Evolutionary conservation across 257 asterid species (phyloP).

Genomic region (Sherardia arvensis): DNA sequence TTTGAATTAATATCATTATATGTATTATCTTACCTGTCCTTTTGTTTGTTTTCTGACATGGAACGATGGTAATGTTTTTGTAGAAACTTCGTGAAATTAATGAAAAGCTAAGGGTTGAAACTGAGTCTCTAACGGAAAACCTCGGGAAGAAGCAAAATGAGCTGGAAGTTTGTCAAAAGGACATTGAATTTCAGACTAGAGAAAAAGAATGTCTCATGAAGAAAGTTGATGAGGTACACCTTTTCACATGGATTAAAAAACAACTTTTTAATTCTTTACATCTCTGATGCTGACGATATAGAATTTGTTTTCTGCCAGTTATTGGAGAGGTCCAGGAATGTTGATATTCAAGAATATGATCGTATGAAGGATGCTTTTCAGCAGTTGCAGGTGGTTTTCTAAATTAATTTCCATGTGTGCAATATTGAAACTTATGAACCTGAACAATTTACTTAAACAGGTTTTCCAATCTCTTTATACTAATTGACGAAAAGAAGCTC

Average conservation of each 20-base stretch:
- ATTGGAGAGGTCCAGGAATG: conserved; percentile 51
- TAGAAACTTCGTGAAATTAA: conserved; percentile 67
- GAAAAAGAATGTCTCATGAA: conserved; percentile 52
- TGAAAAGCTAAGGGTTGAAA: conserved; percentile 45
- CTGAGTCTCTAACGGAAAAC: conserved; percentile 44
- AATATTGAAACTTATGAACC: not conserved
- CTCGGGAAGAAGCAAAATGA: conserved; percentile 44
- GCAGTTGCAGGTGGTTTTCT: conserved; percentile 41
- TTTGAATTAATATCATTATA: not conserved
- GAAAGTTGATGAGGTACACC: conserved; percentile 45
- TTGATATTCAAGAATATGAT: conserved; percentile 59
- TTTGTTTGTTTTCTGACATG: not conserved
- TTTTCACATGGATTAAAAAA: not conserved
- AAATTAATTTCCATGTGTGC: not conserved
- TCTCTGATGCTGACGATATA: not conserved
- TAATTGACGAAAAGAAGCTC: not conserved
- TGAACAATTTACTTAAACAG: not conserved
- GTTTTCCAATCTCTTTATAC: not conserved
- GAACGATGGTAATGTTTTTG: not conserved
- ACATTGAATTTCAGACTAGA: conserved; percentile 31
- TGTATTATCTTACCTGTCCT: not conserved
- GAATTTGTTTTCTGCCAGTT: conserved; percentile 23
- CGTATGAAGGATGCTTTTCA: conserved; percentile 47
- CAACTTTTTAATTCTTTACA: not conserved
- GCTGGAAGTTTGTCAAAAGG: conserved; percentile 55